Conservation (phyloP, 2,329 filamentous ascomycete species). For the Xylariaceae sp. region DNA sequence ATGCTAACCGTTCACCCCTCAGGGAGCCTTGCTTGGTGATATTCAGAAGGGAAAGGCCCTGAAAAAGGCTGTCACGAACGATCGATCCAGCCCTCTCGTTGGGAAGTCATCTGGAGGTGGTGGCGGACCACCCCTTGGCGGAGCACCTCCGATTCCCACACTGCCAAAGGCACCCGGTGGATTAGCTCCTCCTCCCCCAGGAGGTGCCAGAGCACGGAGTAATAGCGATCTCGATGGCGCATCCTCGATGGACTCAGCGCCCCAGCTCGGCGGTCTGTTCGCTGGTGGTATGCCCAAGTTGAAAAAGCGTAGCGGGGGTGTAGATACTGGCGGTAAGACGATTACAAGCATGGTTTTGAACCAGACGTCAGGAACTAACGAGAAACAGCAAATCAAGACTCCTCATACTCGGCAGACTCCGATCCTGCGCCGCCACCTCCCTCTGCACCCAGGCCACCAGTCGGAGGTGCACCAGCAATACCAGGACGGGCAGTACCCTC, state of each 20-base stretch:
- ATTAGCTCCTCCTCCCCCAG: constrained; percentile 68
- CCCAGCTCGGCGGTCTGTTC: constrained; percentile 84
- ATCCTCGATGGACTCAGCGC: constrained; percentile 54
- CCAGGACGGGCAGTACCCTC: constrained; percentile 49
- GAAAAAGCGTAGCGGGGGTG: constrained; percentile 76
- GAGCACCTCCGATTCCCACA: constrained; percentile 77
- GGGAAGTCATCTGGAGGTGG: constrained; percentile 51
- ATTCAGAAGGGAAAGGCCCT: constrained; percentile 77
- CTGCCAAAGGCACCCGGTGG: constrained; percentile 48
- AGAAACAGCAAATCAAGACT: constrained; percentile 55
- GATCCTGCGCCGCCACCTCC: constrained; percentile 60
- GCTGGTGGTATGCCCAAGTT: constrained; percentile 94
- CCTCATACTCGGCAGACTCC: constrained; percentile 78
- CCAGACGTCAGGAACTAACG: constrained; percentile 17
- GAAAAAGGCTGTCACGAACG: constrained; percentile 87
- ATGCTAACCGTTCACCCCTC: constrained; percentile 19
- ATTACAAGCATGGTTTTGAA: background rate
- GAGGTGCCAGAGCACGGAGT: constrained; percentile 65
- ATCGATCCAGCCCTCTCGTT: constrained; percentile 78
- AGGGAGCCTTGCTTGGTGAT: constrained; percentile 85
- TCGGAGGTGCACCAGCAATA: constrained; percentile 54
- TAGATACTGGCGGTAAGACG: constrained; percentile 65
- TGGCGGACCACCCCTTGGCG: constrained; percentile 60
- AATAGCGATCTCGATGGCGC: constrained; percentile 66
- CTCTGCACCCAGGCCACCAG: constrained; percentile 57